These are phyloP conservation scores for Geotrichum australiense DNA, from an alignment of 1,139 yeast species.

Conservation along the genomic window DNA sequence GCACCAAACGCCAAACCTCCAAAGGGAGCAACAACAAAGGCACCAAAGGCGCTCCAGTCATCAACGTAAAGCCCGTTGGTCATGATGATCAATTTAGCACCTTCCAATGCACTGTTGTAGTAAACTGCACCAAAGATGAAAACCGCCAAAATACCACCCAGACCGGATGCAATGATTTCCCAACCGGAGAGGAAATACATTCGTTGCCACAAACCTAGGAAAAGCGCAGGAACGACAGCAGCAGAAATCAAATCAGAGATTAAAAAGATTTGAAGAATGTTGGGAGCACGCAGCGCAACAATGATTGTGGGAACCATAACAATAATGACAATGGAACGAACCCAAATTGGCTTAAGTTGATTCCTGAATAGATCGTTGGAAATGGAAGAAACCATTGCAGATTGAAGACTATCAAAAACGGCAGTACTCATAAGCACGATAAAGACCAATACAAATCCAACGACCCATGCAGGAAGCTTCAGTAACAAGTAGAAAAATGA, in stretches of 20 bases:
- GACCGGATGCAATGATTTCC: constrained; percentile 77
- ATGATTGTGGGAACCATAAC: constrained; percentile 81
- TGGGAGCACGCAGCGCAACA: constrained; percentile 74
- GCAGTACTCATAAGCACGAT: constrained; percentile 72
- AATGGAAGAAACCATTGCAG: constrained; percentile 81
- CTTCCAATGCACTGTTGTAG: constrained; percentile 62
- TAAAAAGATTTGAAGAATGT: constrained; percentile 76
- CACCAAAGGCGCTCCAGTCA: constrained; percentile 95
- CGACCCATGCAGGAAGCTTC: constrained; percentile 80
- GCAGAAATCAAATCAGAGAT: constrained; percentile 88
- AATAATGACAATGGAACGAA: constrained; percentile 63
- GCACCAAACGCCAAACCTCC: constrained; percentile 64
- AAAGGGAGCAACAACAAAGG: constrained; percentile 84
- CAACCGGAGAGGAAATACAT: constrained; percentile 70
- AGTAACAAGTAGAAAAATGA: constrained; percentile 61
- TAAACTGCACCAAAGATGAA: constrained; percentile 80
- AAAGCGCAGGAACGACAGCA: constrained; percentile 77
- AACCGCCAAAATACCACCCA: constrained; percentile 73
- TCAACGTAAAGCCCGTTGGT: constrained; percentile 74
- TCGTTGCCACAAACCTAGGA: constrained; percentile 60
- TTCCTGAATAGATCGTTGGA: constrained; percentile 88
- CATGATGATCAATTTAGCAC: constrained; percentile 65
- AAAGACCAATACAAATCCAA: constrained; percentile 76
- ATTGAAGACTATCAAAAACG: constrained; percentile 81
- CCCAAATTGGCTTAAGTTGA: constrained; percentile 56